A percentile compares a stretch with the other conserved stretches of the same genome.
These are phyloP conservation scores for Dictyostelium purpureum DNA, from an alignment of 78 protist species.

Conservation along the genomic window DNA sequence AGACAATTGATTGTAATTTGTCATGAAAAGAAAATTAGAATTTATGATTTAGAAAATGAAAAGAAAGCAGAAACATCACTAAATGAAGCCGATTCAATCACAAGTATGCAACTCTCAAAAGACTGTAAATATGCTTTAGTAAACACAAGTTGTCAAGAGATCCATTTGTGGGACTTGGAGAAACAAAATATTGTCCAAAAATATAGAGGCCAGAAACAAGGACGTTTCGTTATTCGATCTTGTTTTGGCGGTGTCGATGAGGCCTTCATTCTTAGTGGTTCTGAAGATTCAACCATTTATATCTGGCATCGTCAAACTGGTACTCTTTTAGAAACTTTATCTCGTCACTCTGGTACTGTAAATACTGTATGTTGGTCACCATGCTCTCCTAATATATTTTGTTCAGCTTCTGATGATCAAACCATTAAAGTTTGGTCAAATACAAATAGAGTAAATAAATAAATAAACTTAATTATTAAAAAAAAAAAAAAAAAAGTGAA, in stretches of 20 bases:
- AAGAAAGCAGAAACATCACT: slow-evolving; percentile 1
- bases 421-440: slow-evolving; percentile 77
- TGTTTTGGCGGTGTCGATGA: slow-evolving; percentile 89
- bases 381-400: slow-evolving; percentile 36
- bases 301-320: slow-evolving; percentile 83
- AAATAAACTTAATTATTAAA: too few species aligned
- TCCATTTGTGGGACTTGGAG: slow-evolving; percentile 86
- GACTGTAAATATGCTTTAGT: slow-evolving; percentile 45
- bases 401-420: slow-evolving; percentile 77
- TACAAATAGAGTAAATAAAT: too few species aligned
- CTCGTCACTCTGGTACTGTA: slow-evolving; percentile 87
- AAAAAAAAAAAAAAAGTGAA: too few species aligned
- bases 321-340: slow-evolving; percentile 63
- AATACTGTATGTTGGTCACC: slow-evolving; percentile 82
- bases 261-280: slow-evolving; percentile 76
- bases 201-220: slow-evolving; percentile 74
- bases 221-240: slow-evolving; percentile 81
- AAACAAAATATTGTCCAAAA: slow-evolving; percentile 27
- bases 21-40: slow-evolving; percentile 77
- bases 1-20: slow-evolving; percentile 65
- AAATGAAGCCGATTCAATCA: slow-evolving; percentile 73
- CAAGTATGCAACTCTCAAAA: slow-evolving; percentile 62
- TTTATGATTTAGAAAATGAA: slow-evolving; percentile 68
- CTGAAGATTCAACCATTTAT: slow-evolving; percentile 85
- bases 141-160: slow-evolving; percentile 54